phyloP scores from a whole-genome alignment of 2,329 filamentous ascomycete species.

The Nemania sp. region DNA sequence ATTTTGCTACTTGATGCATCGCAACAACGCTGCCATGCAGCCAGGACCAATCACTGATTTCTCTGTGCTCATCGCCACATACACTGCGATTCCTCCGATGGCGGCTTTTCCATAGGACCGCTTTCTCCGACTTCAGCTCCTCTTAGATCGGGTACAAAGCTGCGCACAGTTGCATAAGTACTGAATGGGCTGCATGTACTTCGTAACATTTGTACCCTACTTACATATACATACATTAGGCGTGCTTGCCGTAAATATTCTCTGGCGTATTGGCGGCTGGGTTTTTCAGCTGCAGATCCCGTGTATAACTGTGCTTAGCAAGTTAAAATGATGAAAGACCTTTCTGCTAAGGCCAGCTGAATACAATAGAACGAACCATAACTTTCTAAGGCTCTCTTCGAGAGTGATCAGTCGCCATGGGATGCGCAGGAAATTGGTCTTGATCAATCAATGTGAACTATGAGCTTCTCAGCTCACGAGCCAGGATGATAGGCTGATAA shows the following conservation, averaged over 20 bases:
- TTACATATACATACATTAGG: too few relatives aligned
- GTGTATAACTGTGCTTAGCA: conserved; percentile 4
- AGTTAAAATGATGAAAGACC: conserved; percentile 1
- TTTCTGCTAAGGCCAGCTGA: not conserved
- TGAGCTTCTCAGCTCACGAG: conserved; percentile 8
- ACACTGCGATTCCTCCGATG: not conserved
- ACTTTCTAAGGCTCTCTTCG: not conserved
- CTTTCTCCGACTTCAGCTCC: not conserved
- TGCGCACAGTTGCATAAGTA: too few relatives aligned
- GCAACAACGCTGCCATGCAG: not conserved
- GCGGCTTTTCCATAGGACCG: not conserved
- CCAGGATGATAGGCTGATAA: not conserved
- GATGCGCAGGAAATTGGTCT: not conserved
- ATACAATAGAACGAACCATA: not conserved
- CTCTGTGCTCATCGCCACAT: not conserved
- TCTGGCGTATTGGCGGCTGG: conserved; percentile 1
- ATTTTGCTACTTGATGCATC: not conserved
- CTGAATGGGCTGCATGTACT: too few relatives aligned
- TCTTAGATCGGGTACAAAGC: too few relatives aligned
- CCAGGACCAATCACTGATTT: not conserved
- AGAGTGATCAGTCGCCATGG: not conserved
- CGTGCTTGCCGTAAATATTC: not conserved
- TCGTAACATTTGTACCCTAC: too few relatives aligned
- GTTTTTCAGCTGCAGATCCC: not conserved
- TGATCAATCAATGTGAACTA: conserved; percentile 4